Conservation (phyloP, 2,329 filamentous ascomycete species). For the Fusarium paranaense region DNA sequence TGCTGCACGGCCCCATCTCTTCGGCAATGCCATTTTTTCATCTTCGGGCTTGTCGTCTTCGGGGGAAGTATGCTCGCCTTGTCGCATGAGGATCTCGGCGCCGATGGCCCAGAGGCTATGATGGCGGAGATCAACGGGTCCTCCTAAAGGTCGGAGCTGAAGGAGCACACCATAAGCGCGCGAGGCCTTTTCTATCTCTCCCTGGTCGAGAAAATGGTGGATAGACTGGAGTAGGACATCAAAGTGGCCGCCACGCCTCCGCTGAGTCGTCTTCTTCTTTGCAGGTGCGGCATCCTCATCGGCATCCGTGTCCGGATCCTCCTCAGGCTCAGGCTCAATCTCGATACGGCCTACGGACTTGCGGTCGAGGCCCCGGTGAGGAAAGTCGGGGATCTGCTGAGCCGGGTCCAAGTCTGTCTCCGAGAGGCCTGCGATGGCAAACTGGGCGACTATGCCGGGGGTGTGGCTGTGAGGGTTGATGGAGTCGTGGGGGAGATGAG, state of each 20-base stretch:
- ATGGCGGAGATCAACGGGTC: conserved; percentile 74
- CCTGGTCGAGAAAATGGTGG: conserved; percentile 77
- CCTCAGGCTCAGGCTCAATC: conserved; percentile 34
- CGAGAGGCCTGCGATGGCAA: conserved; percentile 64
- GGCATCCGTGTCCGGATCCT: conserved; percentile 54
- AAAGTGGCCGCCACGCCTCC: conserved; percentile 62
- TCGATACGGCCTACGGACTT: conserved; percentile 3
- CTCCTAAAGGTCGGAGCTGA: conserved; percentile 57
- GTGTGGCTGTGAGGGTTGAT: conserved; percentile 69
- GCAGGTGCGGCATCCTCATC: conserved; percentile 5
- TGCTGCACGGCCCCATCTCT: conserved; percentile 56
- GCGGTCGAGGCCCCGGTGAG: conserved; percentile 56
- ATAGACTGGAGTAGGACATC: conserved; percentile 75
- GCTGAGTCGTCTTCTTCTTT: conserved; percentile 17
- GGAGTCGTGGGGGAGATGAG: conserved; percentile 47
- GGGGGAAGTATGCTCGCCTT: conserved; percentile 51
- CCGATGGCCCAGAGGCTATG: conserved; percentile 84
- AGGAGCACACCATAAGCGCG: conserved; percentile 81
- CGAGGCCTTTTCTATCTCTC: conserved; percentile 77
- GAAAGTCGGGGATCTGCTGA: conserved; percentile 58
- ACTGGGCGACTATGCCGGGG: conserved; percentile 63
- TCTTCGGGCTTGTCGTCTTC: conserved; percentile 9
- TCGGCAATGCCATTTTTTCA: neutral
- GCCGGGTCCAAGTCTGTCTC: conserved; percentile 59
- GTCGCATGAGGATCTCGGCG: conserved; percentile 83